Base-by-base conservation (phyloP, 257 asterid species). In the Salvia rosmarinus region DNA sequence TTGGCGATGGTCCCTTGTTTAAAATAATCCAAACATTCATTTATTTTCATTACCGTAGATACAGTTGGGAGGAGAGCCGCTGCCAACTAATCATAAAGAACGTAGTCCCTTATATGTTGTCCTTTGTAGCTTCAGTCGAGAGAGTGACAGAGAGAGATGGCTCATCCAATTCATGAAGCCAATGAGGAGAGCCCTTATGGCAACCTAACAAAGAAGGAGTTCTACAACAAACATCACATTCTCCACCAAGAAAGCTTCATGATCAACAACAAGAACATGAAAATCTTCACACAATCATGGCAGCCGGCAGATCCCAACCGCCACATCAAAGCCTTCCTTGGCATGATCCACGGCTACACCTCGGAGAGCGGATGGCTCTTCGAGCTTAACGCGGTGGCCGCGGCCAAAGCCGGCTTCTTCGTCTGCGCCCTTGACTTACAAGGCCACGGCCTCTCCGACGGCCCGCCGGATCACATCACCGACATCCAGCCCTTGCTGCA, bases 271-370 rank as follows among this genome's bases (percentile, higher is more conserved):
- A 73, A 88, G 3, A 70, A 77, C 74, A 79, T 82, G 85, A 82
- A 69, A 58, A 83, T 87, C 35, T 88, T 76, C 82, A 87, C 96
- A 37, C 98, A 88, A 68, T 71, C 95, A 4, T 90, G 97, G 97
- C 88, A 86, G 75, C 91, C 88, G 0, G 62, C 67, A 1, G 75
- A 70, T 12, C 14, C 84, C 0, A 9, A 20, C 42, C 6, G 12
- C 25, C 52, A 35, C 14, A 77, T 56, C 0, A 77, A 74, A 69
- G 98, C 89, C n/a, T 35, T 90, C 14, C 81, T 92, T 0, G 91
- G 80, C 76, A 90, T 90, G 96, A 76, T 92, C 68, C 98, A 92
- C 49, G 96, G 98, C 68, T 92, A 87, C 85, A 86, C 84, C 65
- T 79, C 86, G 0, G 95, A 92, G 70, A 90, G 97, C 55, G 78